Evolutionary conservation across 2,329 filamentous ascomycete species (phyloP).

Genomic region (Neonectria magnoliae): DNA sequence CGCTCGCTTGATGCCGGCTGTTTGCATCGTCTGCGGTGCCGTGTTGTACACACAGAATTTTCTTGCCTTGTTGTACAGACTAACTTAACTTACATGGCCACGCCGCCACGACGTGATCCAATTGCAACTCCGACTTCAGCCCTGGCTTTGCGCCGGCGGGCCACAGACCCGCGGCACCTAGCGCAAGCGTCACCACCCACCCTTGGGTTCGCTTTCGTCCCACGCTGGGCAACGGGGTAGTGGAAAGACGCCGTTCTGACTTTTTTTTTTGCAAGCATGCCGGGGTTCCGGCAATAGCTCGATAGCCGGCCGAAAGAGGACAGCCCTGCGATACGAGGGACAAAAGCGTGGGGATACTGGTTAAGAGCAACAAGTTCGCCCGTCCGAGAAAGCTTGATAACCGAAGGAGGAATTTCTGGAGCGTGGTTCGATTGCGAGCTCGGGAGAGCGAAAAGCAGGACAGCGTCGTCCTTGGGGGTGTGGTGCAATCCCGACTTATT

Average conservation of each 20-base stretch:
- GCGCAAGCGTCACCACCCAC: neutral
- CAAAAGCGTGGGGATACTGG: neutral
- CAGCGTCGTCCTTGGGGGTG: neutral
- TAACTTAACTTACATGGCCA: neutral
- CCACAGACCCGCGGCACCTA: neutral
- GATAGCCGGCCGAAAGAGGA: neutral
- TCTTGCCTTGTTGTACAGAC: neutral
- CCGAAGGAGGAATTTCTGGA: constrained; percentile 12
- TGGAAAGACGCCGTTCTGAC: too few relatives aligned
- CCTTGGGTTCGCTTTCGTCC: neutral
- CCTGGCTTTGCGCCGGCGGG: constrained; percentile 6
- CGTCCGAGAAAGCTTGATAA: constrained; percentile 12
- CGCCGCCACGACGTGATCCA: neutral
- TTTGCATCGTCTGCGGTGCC: neutral
- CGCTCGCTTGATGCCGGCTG: neutral
- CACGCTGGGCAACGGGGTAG: neutral
- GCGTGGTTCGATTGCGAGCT: constrained; percentile 14
- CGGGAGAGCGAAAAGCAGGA: neutral
- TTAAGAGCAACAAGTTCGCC: neutral
- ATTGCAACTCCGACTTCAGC: constrained; percentile 8
- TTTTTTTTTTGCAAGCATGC: too few relatives aligned
- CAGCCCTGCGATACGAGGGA: neutral
- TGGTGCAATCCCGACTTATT: constrained; percentile 3
- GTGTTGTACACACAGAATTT: neutral
- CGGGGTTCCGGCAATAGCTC: neutral